Conservation (phyloP, 345 rosid genomes). For the Melaleuca alternifolia region DNA sequence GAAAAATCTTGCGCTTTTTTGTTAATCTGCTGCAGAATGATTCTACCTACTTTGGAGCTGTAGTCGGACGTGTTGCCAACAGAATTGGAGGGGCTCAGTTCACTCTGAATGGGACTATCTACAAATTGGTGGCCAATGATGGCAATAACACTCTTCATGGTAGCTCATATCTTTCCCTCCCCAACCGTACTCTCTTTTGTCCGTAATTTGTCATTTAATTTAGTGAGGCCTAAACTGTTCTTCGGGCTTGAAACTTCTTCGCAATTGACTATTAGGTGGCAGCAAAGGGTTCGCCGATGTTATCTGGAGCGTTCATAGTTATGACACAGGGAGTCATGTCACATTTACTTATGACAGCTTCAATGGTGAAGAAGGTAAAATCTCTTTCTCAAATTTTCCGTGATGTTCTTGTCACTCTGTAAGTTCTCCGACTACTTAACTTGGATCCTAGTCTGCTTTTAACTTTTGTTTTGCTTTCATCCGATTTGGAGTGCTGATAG, state of each 20-base stretch:
- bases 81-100: conserved; percentile 61
- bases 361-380: conserved; percentile 66
- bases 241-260: background rate
- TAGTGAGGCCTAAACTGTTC: background rate
- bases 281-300: conserved; percentile 56
- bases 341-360: conserved; percentile 52
- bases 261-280: conserved; percentile 37
- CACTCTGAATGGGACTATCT: conserved; percentile 40
- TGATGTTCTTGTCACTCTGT: background rate
- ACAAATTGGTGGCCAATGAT: conserved; percentile 48
- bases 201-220: background rate
- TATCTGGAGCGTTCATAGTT: conserved; percentile 42
- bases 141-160: conserved; percentile 83
- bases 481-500: background rate
- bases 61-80: conserved; percentile 83
- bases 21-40: conserved; percentile 34
- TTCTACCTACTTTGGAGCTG: conserved; percentile 63
- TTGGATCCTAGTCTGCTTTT: background rate
- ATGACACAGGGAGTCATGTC: conserved; percentile 23
- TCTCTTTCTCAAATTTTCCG: background rate
- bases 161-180: background rate
- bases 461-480: background rate
- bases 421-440: background rate
- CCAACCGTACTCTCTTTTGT: background rate
- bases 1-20: background rate